Base-by-base conservation (phyloP, 1,139 yeast species). In the Lodderomyces elongisporus region DNA sequence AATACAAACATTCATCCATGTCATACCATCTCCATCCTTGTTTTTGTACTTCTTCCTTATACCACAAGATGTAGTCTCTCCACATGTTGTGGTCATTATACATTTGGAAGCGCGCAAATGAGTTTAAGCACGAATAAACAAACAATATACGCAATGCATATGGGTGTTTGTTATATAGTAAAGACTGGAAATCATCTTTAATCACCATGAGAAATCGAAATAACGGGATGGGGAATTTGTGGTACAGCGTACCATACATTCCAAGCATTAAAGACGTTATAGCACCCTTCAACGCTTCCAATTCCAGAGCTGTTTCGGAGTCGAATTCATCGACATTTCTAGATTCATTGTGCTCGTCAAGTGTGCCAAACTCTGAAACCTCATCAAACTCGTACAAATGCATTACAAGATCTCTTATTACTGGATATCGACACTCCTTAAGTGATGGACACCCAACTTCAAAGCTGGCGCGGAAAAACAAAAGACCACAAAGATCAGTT, bases 21-120 rank as follows among this genome's bases (percentile, higher is more conserved):
- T 34, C 24, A 27, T 39, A 10, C 22, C 22, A 20, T 20, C 9
- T 10, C 22, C 22, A 20, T 7, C 10, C 37, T 26, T 22, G 31
- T 51, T 54, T 48, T 3, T 43, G 47, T 10, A 39, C 4, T 17
- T 21, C 17, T 9, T 38, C 34, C 25, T 35, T 44, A 42, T 43
- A 62, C 61, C 60, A 54, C 2, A 22, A 9, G 13, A 55, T 41
- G 34, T 38, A 60, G 25, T 60, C 62, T 12, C 42, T 24, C 64
- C 66, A 62, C 25, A 59, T 40, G 31, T 51, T 58, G 7, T 37
- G 27, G 1, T 44, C 32, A 6, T 35, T 34, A 35, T 42, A 47
- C 8, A 59, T 31, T 31, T 47, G 50, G 31, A 59, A 56, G 12
- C 55, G 40, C 13, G 49, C 41, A 32, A 54, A 36, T 9, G 47